A percentile compares a stretch with the other conserved stretches of the same genome.
Evolutionary conservation across 1,284 basidiomycete genomes (phyloP).

Genomic region (Ganoderma multipileum): DNA sequence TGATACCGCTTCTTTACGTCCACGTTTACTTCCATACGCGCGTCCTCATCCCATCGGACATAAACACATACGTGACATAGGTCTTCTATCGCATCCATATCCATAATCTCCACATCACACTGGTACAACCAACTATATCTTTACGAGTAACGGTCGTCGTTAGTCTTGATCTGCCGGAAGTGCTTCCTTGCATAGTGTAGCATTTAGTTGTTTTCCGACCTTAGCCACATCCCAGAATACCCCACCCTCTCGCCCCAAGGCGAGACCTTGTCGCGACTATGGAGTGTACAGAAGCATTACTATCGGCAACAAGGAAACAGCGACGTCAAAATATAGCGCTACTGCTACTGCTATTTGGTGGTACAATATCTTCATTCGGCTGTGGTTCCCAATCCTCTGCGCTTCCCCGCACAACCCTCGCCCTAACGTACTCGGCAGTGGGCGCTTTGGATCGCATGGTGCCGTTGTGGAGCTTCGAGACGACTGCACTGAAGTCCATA

Average conservation of each 20-base stretch:
- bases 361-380: neutral
- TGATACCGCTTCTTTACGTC: slow-evolving; percentile 15
- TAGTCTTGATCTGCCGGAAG: slow-evolving; percentile 15
- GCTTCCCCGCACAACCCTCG: slow-evolving; percentile 41
- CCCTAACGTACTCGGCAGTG: slow-evolving; percentile 46
- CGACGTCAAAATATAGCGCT: neutral
- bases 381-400: slow-evolving; percentile 29
- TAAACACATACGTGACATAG: slow-evolving; percentile 18
- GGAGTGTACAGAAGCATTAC: neutral
- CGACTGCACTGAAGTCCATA: slow-evolving; percentile 65
- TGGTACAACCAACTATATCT: slow-evolving; percentile 13
- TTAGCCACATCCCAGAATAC: slow-evolving; percentile 2
- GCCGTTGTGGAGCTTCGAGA: slow-evolving; percentile 49
- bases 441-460: slow-evolving; percentile 44
- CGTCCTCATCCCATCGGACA: slow-evolving; percentile 10
- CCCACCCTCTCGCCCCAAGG: neutral
- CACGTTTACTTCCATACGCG: neutral
- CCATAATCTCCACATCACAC: slow-evolving; percentile 4
- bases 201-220: slow-evolving; percentile 3
- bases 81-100: slow-evolving; percentile 8
- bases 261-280: neutral
- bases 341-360: slow-evolving; percentile 5
- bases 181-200: slow-evolving; percentile 22
- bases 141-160: slow-evolving; percentile 8
- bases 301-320: neutral